These are phyloP conservation scores for Oldenlandia corymbosa DNA, from an alignment of 257 asterid genomes.

Conservation along the genomic window DNA sequence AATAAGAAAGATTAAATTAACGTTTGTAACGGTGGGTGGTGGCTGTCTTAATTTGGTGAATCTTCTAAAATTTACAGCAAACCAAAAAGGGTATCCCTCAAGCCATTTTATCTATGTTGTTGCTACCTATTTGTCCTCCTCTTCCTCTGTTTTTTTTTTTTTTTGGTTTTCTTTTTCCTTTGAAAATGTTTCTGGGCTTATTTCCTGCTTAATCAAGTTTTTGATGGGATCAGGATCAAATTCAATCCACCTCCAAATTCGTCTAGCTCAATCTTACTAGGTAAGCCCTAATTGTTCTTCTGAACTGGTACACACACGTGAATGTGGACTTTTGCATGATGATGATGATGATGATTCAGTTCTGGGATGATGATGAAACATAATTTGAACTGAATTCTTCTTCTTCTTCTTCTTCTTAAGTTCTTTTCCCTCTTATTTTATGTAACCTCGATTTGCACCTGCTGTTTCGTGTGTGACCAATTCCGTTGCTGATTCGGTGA, in stretches of 20 bases:
- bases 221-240: too few species aligned
- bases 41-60: not conserved
- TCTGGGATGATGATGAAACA: not conserved
- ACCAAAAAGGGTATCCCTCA: not conserved
- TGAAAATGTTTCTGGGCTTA: conserved; percentile 1
- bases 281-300: too few species aligned
- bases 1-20: too few species aligned
- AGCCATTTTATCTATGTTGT: conserved; percentile 5
- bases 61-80: not conserved
- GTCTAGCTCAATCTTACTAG: not conserved
- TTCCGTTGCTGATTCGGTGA: conserved; percentile 11
- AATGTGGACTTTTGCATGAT: not conserved
- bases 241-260: conserved; percentile 1
- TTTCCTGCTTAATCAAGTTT: not conserved
- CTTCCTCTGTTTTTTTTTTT: conserved; percentile 6
- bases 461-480: not conserved
- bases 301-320: too few species aligned
- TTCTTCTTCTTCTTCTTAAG: too few species aligned
- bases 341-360: not conserved
- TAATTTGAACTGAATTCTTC: not conserved
- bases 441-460: too few species aligned
- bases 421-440: too few species aligned
- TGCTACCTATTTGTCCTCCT: not conserved
- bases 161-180: too few species aligned
- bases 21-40: not conserved